These are phyloP conservation scores for Pseudogymnoascus sp. DNA, from an alignment of 2,329 filamentous ascomycete species.

Conservation along the genomic window DNA sequence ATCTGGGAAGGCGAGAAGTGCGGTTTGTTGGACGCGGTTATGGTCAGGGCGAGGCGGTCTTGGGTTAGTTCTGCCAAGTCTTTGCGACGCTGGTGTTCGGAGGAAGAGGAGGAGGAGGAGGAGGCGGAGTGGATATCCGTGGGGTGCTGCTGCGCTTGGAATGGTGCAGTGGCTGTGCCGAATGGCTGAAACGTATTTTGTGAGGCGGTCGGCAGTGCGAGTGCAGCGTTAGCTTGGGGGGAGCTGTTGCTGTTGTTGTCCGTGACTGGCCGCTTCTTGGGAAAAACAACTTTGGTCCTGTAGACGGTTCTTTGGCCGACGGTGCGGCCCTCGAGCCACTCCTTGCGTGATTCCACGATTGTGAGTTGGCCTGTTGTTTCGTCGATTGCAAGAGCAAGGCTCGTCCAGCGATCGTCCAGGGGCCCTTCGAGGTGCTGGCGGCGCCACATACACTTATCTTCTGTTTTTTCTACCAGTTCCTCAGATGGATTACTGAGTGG, in stretches of 20 bases:
- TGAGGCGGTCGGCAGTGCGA: neutral
- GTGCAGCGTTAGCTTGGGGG: neutral
- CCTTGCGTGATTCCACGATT: slow-evolving; percentile 60
- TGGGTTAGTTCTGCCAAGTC: slow-evolving; percentile 16
- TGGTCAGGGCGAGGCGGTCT: slow-evolving; percentile 19
- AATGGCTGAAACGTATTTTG: neutral
- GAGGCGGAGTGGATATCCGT: neutral
- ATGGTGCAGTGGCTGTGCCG: neutral
- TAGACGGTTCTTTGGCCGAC: slow-evolving; percentile 59
- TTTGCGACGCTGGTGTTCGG: neutral
- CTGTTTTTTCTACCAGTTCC: slow-evolving; percentile 32
- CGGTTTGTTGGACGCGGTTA: slow-evolving; percentile 26
- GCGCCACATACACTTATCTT: slow-evolving; percentile 49
- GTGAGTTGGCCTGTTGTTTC: slow-evolving; percentile 48
- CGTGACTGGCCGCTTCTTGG: slow-evolving; percentile 11
- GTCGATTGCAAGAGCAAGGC: slow-evolving; percentile 52
- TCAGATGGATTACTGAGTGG: slow-evolving; percentile 40
- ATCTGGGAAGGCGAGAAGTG: slow-evolving; percentile 29
- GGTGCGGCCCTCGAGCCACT: slow-evolving; percentile 52
- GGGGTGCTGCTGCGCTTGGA: neutral
- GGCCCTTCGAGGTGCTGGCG: slow-evolving; percentile 60
- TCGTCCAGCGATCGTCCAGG: slow-evolving; percentile 66
- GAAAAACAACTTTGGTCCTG: slow-evolving; percentile 43
- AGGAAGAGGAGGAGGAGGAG: neutral
- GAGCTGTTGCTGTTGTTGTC: neutral